phyloP scores from a whole-genome alignment of 352 stramenopile genomes.

The Phytophthora sansomeana region DNA sequence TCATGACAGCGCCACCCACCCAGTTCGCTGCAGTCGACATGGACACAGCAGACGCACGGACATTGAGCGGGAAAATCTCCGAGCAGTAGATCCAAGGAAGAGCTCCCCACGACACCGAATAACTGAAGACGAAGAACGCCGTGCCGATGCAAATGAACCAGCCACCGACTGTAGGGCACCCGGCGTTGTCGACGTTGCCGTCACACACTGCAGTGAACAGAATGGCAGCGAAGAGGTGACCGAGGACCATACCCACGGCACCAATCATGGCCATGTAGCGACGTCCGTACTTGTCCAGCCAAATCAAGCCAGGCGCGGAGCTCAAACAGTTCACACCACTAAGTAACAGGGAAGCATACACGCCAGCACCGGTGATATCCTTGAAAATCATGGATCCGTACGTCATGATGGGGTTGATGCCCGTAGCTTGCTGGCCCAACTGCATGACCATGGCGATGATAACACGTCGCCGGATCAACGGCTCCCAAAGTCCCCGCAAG shows the following conservation, averaged over 20 bases:
- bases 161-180: constrained; percentile 40
- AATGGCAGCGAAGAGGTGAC: constrained; percentile 48
- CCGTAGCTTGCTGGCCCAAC: constrained; percentile 42
- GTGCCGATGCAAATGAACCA: constrained; percentile 51
- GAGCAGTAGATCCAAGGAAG: constrained; percentile 64
- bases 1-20: constrained; percentile 52
- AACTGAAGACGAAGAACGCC: constrained; percentile 50
- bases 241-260: constrained; percentile 50
- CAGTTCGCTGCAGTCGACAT: constrained; percentile 54
- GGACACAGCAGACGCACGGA: constrained; percentile 56
- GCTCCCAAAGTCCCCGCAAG: constrained; percentile 36
- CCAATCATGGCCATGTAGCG: constrained; percentile 46
- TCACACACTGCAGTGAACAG: constrained; percentile 40
- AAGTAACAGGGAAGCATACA: constrained; percentile 40
- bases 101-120: constrained; percentile 37
- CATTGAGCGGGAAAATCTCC: constrained; percentile 65
- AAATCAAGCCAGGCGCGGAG: constrained; percentile 40
- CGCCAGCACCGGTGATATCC: constrained; percentile 37
- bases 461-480: constrained; percentile 33
- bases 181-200: constrained; percentile 36
- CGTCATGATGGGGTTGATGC: constrained; percentile 49
- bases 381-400: constrained; percentile 47
- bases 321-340: constrained; percentile 43
- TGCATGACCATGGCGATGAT: constrained; percentile 44
- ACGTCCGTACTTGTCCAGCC: constrained; percentile 45